phyloP scores from a whole-genome alignment of 768 basidiomycete genomes.

The Amyloporia xantha region DNA sequence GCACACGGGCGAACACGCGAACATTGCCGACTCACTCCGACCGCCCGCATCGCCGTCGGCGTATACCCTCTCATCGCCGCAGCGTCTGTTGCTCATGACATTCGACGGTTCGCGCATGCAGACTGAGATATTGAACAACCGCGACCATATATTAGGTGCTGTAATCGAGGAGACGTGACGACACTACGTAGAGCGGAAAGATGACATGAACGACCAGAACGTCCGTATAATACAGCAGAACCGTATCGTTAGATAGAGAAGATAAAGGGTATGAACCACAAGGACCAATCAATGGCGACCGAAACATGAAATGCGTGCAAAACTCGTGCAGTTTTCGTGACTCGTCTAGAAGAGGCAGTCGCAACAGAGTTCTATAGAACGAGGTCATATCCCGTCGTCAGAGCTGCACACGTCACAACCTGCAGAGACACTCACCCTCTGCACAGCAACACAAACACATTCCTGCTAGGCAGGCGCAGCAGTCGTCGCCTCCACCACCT shows the following conservation, averaged over 20 bases:
- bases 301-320: background rate
- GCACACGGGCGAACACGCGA: slow-evolving; percentile 21
- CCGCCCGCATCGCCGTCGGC: background rate
- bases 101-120: background rate
- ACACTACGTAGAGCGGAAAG: background rate
- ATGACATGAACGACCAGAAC: background rate
- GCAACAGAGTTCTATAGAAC: slow-evolving; percentile 51
- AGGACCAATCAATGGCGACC: background rate
- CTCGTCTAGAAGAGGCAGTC: slow-evolving; percentile 56
- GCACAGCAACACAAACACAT: slow-evolving; percentile 63
- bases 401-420: background rate
- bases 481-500: slow-evolving; percentile 38
- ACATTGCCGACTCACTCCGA: slow-evolving; percentile 5
- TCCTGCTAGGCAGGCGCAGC: slow-evolving; percentile 62
- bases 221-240: background rate
- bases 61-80: background rate
- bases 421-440: slow-evolving; percentile 44
- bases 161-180: background rate
- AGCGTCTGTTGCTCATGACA: background rate
- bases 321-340: background rate
- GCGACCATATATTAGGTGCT: background rate
- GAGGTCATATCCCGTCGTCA: slow-evolving; percentile 5
- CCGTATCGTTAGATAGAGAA: background rate
- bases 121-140: too few species aligned
- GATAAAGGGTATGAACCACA: background rate